Conservation (phyloP, 495 filamentous ascomycete genomes). For the Durotheca rogersii region DNA sequence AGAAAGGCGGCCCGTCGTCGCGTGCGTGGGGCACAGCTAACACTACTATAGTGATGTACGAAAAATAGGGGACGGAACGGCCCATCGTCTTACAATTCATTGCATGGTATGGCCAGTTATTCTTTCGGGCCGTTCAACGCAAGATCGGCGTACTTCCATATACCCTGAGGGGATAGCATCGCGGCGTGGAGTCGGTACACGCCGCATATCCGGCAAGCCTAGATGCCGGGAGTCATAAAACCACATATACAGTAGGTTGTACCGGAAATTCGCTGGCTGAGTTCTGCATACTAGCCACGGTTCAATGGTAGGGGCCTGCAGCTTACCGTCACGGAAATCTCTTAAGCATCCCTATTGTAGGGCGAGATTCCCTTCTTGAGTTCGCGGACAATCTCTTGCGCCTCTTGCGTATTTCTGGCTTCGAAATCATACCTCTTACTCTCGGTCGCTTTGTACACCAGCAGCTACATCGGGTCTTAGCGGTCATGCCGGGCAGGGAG, state of each 20-base stretch:
- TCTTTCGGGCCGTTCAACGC: no score
- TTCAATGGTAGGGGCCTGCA: neutral
- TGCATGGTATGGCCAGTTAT: no score
- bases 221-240: no score
- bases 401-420: constrained; percentile 72
- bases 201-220: no score
- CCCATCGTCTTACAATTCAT: no score
- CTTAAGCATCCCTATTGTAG: constrained; percentile 41
- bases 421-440: constrained; percentile 98
- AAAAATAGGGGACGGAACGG: no score
- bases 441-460: constrained; percentile 79
- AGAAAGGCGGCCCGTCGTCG: no score
- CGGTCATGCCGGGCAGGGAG: neutral
- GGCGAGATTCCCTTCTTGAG: constrained; percentile 71
- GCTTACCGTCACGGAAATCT: neutral
- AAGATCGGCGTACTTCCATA: no score
- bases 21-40: no score
- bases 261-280: constrained; percentile 6
- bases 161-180: no score
- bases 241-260: neutral
- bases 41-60: no score
- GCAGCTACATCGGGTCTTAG: constrained; percentile 49
- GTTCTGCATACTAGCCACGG: constrained; percentile 1
- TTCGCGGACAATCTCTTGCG: constrained; percentile 85
- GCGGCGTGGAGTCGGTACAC: no score